A percentile compares a stretch with the other conserved stretches of the same genome.
phyloP scores from a whole-genome alignment of 495 filamentous ascomycete species.

The Xeromyces bisporus region DNA sequence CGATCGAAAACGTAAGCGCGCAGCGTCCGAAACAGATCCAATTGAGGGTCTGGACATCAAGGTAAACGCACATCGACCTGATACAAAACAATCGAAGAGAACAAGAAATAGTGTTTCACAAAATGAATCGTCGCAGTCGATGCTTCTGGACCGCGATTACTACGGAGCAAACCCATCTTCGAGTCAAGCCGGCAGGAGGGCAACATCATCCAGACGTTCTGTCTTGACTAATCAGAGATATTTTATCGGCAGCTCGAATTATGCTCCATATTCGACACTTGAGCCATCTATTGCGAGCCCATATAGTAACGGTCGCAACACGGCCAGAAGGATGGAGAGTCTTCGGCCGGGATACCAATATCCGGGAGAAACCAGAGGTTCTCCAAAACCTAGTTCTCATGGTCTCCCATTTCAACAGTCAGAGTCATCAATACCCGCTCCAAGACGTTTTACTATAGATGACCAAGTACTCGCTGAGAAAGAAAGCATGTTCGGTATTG shows the following conservation, averaged over 20 bases:
- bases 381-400: background rate
- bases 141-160: too few species aligned
- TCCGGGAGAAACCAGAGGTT: background rate
- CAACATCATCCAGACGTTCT: too few species aligned
- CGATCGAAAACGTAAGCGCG: background rate
- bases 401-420: background rate
- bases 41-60: constrained; percentile 12
- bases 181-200: background rate
- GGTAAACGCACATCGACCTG: constrained; percentile 11
- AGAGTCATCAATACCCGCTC: background rate
- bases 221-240: too few species aligned
- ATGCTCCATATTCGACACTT: too few species aligned
- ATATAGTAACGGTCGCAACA: too few species aligned
- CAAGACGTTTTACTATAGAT: constrained; percentile 7
- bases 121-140: constrained; percentile 22
- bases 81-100: background rate
- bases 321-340: too few species aligned
- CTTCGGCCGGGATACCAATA: too few species aligned
- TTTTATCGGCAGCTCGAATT: too few species aligned
- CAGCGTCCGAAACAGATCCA: constrained; percentile 3
- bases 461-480: constrained; percentile 6
- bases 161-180: background rate
- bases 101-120: constrained; percentile 3
- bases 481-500: constrained; percentile 1
- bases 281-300: too few species aligned